phyloP scores from a whole-genome alignment of 768 basidiomycete species.

The Mycena olivaceomarginata region DNA sequence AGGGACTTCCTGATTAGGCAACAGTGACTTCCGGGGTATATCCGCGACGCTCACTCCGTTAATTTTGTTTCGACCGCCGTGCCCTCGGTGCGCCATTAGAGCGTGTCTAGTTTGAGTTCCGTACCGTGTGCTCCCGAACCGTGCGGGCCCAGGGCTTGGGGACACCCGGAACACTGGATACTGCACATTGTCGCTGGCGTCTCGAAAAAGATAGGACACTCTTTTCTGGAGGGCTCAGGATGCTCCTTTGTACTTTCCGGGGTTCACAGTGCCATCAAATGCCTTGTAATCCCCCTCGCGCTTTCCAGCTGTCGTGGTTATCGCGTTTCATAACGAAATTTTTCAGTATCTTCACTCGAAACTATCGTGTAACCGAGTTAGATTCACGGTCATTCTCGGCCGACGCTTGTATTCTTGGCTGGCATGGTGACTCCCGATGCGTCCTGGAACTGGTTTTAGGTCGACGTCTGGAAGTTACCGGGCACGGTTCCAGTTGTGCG shows the following conservation, averaged over 20 bases:
- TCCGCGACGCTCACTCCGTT: background rate
- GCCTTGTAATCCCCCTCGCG: too few species aligned
- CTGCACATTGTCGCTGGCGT: background rate
- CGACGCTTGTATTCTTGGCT: too few species aligned
- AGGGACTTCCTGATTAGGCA: constrained; percentile 23
- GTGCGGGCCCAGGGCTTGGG: background rate
- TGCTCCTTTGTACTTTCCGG: background rate
- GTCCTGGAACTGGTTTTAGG: too few species aligned
- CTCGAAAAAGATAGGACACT: background rate
- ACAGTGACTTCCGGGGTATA: background rate
- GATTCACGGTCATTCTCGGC: too few species aligned
- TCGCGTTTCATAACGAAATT: too few species aligned
- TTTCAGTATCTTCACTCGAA: too few species aligned
- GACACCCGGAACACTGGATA: background rate
- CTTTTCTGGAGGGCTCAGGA: background rate
- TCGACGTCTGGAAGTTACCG: too few species aligned
- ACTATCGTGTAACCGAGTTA: too few species aligned
- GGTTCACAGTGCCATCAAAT: too few species aligned
- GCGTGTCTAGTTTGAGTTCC: background rate
- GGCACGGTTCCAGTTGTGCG: too few species aligned
- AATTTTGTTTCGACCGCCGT: constrained; percentile 7
- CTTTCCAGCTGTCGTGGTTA: too few species aligned
- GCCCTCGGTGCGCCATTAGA: constrained; percentile 35
- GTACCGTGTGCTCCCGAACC: constrained; percentile 6
- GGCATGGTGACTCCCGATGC: too few species aligned